Conservation (phyloP, 78 protist genomes). For the Chrysochromulina parva region DNA sequence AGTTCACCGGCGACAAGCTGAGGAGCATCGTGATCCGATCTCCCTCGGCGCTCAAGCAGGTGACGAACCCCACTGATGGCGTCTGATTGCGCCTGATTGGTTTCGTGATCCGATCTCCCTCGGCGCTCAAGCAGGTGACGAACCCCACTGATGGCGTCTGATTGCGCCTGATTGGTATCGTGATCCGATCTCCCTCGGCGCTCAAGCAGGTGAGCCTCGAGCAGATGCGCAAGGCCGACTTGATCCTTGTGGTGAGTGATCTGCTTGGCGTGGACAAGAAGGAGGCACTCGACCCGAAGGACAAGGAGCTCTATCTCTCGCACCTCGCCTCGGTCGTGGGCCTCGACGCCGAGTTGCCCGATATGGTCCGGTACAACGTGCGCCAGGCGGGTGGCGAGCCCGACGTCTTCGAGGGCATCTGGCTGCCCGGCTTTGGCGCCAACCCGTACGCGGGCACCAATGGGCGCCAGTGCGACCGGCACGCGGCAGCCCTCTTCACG, state of each 20-base stretch:
- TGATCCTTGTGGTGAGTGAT: neutral
- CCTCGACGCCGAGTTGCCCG: neutral
- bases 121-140: too few relatives aligned
- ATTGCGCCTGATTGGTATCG: too few relatives aligned
- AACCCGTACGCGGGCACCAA: neutral
- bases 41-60: neutral
- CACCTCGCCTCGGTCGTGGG: neutral
- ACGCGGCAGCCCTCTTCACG: neutral
- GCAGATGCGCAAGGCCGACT: neutral
- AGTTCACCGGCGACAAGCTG: neutral
- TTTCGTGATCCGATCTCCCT: too few relatives aligned
- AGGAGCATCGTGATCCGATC: neutral
- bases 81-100: too few relatives aligned
- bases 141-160: too few relatives aligned
- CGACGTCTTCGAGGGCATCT: neutral
- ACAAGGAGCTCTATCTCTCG: neutral
- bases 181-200: too few relatives aligned
- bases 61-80: neutral
- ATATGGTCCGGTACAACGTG: neutral
- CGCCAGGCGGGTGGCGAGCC: neutral
- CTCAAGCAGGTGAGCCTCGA: too few relatives aligned
- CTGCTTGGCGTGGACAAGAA: neutral
- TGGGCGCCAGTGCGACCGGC: neutral
- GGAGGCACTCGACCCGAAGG: neutral
- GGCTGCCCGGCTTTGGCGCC: neutral